Evolutionary conservation across 306 rosid species (phyloP).

Genomic region (Hippophae rhamnoides): DNA sequence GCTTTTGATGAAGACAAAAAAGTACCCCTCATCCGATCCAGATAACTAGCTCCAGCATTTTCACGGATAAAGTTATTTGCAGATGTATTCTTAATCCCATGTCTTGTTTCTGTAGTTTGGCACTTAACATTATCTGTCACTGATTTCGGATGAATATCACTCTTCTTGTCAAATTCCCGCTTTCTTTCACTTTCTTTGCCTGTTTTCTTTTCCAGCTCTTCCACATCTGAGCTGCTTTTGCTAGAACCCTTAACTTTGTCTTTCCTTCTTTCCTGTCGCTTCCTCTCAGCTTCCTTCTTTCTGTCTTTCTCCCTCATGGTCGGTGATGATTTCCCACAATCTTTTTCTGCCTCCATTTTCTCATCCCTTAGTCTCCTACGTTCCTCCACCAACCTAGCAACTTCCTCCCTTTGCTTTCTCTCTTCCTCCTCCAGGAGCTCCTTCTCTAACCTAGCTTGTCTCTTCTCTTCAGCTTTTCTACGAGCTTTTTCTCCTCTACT

Average conservation of each 20-base stretch:
- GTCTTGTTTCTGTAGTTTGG: slow-evolving; percentile 41
- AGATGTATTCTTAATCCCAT: slow-evolving; percentile 38
- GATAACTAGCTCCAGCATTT: slow-evolving; percentile 71
- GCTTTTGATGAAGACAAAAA: slow-evolving; percentile 85
- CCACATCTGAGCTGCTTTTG: slow-evolving; percentile 93
- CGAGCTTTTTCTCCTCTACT: slow-evolving; percentile 95
- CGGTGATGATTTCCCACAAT: slow-evolving; percentile 43
- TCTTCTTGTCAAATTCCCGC: slow-evolving; percentile 58
- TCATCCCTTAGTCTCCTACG: slow-evolving; percentile 92
- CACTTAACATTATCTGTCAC: slow-evolving; percentile 51
- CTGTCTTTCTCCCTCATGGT: slow-evolving; percentile 45
- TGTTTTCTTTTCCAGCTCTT: slow-evolving; percentile 75
- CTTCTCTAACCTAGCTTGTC: slow-evolving; percentile 91
- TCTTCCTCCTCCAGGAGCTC: slow-evolving; percentile 97
- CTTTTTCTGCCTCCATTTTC: slow-evolving; percentile 73
- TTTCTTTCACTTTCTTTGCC: slow-evolving; percentile 75
- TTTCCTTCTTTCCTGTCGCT: slow-evolving; percentile 74
- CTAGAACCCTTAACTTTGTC: slow-evolving; percentile 85
- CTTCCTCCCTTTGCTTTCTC: slow-evolving; percentile 97
- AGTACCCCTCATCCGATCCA: slow-evolving; percentile 91
- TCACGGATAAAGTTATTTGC: slow-evolving; percentile 44
- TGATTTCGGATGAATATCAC: slow-evolving; percentile 46
- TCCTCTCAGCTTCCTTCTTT: slow-evolving; percentile 80
- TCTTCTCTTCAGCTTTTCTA: slow-evolving; percentile 98
- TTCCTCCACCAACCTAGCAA: slow-evolving; percentile 91